Percentiles rank a stretch among this genome's conserved stretches.
These are phyloP conservation scores for Kodamaea anthophila DNA, from an alignment of 1,139 yeast genomes.

Conservation along the genomic window DNA sequence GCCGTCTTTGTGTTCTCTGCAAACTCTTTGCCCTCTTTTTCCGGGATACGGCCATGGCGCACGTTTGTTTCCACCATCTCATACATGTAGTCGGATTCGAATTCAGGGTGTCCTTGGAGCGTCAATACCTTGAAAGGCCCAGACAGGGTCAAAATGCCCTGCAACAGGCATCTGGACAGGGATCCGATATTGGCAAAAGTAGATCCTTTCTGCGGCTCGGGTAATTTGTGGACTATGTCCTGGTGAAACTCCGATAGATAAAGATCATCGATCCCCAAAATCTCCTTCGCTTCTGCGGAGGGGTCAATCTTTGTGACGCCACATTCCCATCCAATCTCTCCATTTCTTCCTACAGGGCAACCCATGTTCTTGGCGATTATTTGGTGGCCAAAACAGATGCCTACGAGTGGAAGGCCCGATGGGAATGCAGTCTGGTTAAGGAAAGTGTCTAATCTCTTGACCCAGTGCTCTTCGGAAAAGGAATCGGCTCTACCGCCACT, in stretches of 20 bases:
- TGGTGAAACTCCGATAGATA: conserved; percentile 36
- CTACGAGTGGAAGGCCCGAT: conserved; percentile 41
- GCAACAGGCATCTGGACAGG: conserved; percentile 50
- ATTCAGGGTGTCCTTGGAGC: conserved; percentile 92
- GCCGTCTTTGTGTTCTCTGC: conserved; percentile 23
- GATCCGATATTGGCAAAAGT: conserved; percentile 44
- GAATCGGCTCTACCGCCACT: conserved; percentile 66
- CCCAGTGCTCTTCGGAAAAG: conserved; percentile 51
- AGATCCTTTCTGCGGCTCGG: conserved; percentile 25
- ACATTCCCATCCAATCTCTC: conserved; percentile 62
- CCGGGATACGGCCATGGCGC: conserved; percentile 5
- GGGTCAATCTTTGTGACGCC: conserved; percentile 52
- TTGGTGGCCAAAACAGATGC: conserved; percentile 88
- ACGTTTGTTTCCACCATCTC: conserved; percentile 18
- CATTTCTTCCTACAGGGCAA: conserved; percentile 49
- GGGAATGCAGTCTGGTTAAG: conserved; percentile 23
- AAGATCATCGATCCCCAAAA: conserved; percentile 15
- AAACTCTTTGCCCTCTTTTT: conserved; percentile 21
- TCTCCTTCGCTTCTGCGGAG: conserved; percentile 33
- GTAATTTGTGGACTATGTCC: conserved; percentile 53
- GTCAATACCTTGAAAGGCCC: conserved; percentile 46
- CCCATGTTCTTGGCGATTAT: conserved; percentile 63
- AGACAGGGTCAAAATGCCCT: conserved; percentile 50
- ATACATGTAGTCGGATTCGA: conserved; percentile 32
- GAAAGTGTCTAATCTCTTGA: conserved; percentile 40